A percentile compares a stretch with the other conserved stretches of the same genome.
These are phyloP conservation scores for Lachnellula occidentalis DNA, from an alignment of 2,329 filamentous ascomycete genomes.

Conservation along the genomic window DNA sequence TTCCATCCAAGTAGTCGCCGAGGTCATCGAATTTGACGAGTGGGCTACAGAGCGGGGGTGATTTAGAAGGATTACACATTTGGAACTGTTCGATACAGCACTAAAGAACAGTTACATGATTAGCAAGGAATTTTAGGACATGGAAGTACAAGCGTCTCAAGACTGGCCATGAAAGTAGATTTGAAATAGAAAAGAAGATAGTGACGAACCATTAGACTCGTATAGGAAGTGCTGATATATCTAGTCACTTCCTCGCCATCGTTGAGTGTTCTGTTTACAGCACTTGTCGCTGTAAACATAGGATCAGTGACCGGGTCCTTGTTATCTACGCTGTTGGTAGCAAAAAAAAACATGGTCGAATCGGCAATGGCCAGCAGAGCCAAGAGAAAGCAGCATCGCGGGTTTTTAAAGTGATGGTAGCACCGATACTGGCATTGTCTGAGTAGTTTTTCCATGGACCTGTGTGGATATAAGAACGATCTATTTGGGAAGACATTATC, in stretches of 20 bases:
- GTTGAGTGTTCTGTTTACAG: neutral
- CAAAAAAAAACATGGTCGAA: slow-evolving; percentile 30
- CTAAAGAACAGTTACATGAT: too few relatives aligned
- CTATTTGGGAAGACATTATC: neutral
- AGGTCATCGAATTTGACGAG: neutral
- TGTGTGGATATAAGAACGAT: slow-evolving; percentile 1
- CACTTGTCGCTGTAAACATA: slow-evolving; percentile 4
- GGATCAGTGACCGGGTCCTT: slow-evolving; percentile 26
- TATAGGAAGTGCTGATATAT: too few relatives aligned
- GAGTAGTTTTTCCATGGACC: slow-evolving; percentile 6
- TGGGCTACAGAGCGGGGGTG: slow-evolving; percentile 4
- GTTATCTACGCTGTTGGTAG: slow-evolving; percentile 27
- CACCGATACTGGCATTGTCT: neutral
- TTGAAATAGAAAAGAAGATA: too few relatives aligned
- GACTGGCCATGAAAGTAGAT: too few relatives aligned
- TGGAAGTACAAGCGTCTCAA: too few relatives aligned
- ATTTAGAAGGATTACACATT: slow-evolving; percentile 29
- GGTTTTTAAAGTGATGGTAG: slow-evolving; percentile 3
- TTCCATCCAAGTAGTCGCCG: neutral
- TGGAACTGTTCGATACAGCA: slow-evolving; percentile 33
- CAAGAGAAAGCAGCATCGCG: neutral
- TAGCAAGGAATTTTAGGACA: too few relatives aligned
- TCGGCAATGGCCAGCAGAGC: slow-evolving; percentile 24
- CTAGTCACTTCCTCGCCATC: too few relatives aligned
- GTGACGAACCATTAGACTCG: too few relatives aligned